Evolutionary conservation across 352 stramenopile genomes (phyloP), one percentile per base, ranked within the genome.

Genomic region (Thalassiosira allenii): DNA sequence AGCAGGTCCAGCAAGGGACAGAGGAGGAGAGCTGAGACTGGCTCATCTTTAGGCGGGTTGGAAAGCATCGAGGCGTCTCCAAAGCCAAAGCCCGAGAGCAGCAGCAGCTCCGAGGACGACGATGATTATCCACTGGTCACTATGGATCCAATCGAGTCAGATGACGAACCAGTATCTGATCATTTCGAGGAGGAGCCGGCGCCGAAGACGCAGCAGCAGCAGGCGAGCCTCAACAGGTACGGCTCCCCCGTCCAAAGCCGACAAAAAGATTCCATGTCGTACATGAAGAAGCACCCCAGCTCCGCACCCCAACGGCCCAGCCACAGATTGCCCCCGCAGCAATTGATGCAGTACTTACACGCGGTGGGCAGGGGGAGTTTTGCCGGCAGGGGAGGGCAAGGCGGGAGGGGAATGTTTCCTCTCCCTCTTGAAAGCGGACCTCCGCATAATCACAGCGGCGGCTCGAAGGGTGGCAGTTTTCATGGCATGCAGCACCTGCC

Each of bases 81-180:
- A 17, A 11, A 14, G 9, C 40, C 11, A 17, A 17, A 47, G 9
- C 12, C 17, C 20, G 49, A 43, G 32, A 14, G 8, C n/a, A 17
- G 22, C 49, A 33, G 49, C 44, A 27, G 11, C n/a, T 67, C 82
- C 9, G 69, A 84, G 14, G 56, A 80, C 12, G 75, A 79, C 32
- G 68, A 74, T 17, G 69, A 89, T 49, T 82, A 76, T 64, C 49
- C 57, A 20, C 12, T 37, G 53, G 20, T 61, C 0, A 64, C 75
- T 23, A 75, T 71, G 63, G 75, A 83, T 43, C 61, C 66, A n/a
- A 73, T 83, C 22, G 65, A 77, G 56, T 77, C 64, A 5, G 47
- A 76, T 37, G 79, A 83, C 30, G 73, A 86, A 37, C n/a, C n/a
- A n/a, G n/a, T n/a, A n/a, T n/a, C n/a, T n/a, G n/a, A n/a, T n/a